Base-by-base conservation (phyloP, 2,329 filamentous ascomycete genomes). In the Parascedosporium putredinis region DNA sequence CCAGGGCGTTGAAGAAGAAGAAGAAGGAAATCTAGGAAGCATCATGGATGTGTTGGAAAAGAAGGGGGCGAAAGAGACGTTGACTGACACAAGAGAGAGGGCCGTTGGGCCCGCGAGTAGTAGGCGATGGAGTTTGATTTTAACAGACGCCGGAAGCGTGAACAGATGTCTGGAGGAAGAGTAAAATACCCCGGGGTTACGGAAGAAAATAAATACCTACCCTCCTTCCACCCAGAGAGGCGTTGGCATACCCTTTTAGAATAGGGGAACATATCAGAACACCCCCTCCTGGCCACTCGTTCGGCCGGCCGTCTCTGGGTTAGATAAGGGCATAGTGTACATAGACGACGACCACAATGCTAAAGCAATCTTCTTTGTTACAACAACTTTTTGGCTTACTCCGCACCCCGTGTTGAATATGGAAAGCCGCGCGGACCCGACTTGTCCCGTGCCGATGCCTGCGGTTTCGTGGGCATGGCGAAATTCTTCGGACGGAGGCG, bases 331-430 rank as follows among this genome's bases (percentile, higher is more conserved):
- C 42, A 36, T 40, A 49, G 40, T 49, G 46, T 49, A 49, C 46
- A 42, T 38, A 24, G 38, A 40, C n/a, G 38, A 40, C n/a, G 38
- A 42, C 38, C 38, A 42, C 23, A 23, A 42, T 42, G 23, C 38
- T 20, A 42, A 20, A n/a, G n/a, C 43, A 45, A 29, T 52, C 49
- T 5, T 7, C 45, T 44, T 53, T 23, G 12, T 49, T 12, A 27
- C 16, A 36, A 33, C n/a, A n/a, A n/a, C n/a, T n/a, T n/a, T n/a
- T n/a, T n/a, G n/a, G n/a, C n/a, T n/a, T n/a, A n/a, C n/a, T n/a
- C n/a, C n/a, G n/a, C n/a, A n/a, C n/a, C n/a, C n/a, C n/a, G n/a
- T n/a, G n/a, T n/a, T n/a, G n/a, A n/a, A n/a, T n/a, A n/a, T n/a
- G n/a, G n/a, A n/a, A n/a, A n/a, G n/a, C n/a, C n/a, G n/a, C n/a